Evolutionary conservation across 2,329 filamentous ascomycete genomes (phyloP).

Genomic region (Alternaria incomplexa): DNA sequence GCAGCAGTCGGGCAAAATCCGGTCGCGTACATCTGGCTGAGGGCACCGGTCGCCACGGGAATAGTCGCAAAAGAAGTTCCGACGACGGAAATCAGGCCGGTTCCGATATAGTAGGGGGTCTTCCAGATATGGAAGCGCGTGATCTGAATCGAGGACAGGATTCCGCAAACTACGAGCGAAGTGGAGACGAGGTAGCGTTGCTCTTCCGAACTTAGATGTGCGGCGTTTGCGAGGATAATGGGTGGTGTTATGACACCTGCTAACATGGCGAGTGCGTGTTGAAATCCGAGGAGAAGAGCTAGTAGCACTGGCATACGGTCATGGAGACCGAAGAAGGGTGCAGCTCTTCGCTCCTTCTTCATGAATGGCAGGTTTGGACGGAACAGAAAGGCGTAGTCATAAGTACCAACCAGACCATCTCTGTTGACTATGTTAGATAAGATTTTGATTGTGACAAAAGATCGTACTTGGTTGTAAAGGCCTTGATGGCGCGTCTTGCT

Average conservation of each 20-base stretch:
- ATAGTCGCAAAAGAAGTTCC: conserved; percentile 81
- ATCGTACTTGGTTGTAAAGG: conserved; percentile 58
- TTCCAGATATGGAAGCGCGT: conserved; percentile 73
- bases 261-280: conserved; percentile 78
- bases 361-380: conserved; percentile 82
- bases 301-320: conserved; percentile 78
- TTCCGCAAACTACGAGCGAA: conserved; percentile 77
- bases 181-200: conserved; percentile 82
- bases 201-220: conserved; percentile 65
- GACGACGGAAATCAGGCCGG: conserved; percentile 79
- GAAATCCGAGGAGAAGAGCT: conserved; percentile 76
- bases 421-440: conserved; percentile 38
- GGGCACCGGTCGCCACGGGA: conserved; percentile 72
- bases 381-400: conserved; percentile 92
- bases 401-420: conserved; percentile 80
- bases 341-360: conserved; percentile 63
- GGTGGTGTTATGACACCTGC: conserved; percentile 76
- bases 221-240: conserved; percentile 71
- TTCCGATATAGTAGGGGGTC: conserved; percentile 70
- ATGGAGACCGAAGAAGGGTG: conserved; percentile 85
- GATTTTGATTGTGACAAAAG: background rate
- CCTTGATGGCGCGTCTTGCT: conserved; percentile 48
- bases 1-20: conserved; percentile 68
- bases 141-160: conserved; percentile 78
- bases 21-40: conserved; percentile 78